Base-by-base conservation (phyloP, 140 eudicot genomes). In the Oenanthe javanica region DNA sequence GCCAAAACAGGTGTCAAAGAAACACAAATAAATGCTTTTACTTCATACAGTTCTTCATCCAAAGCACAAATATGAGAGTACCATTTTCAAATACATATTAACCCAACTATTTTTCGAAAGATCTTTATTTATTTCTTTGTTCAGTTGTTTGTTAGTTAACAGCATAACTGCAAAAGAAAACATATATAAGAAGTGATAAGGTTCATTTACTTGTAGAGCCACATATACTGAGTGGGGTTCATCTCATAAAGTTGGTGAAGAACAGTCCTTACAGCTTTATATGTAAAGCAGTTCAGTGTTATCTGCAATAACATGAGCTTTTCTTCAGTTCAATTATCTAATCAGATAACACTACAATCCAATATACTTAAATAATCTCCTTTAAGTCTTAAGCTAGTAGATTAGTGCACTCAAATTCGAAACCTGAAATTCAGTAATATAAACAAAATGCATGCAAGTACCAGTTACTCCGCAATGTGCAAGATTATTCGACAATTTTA, bases 241-340 rank as follows among this genome's bases (percentile, higher is more conserved):
- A 91, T 84, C 84, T 93, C 98, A 78, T 93, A 88, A 21, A 93
- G 97, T 79, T 93, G 96, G 71, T 84, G 51, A 66, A 89, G 90
- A 76, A 93, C 90, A 6, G 97, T 93, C 83, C 89, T 91, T 75
- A 86, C 93, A 40, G 94, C 96, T 83, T 93, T 91, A 40, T 31
- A 72, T 5, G 96, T 91, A 86, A 93, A 82, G 72, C 82, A 79
- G 77, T 93, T 86, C 77, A 91, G 80, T 25, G 91, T 43, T 77
- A 84, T 85, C 97, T 93, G 78, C 78, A 74, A 74, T n/a, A 25
- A n/a, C 18, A 74, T 46, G 6, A 46, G 9, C 16, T 47, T 47
- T 13, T 46, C 6, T 70, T 38, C 6, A 27, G 12, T 70, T 70
- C 48, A 66, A 16, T 66, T n/a, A 31, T 69, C 47, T 69, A 69